Evolutionary conservation across 2,329 filamentous ascomycete species (phyloP).

Genomic region (Niveomyces coronatus): DNA sequence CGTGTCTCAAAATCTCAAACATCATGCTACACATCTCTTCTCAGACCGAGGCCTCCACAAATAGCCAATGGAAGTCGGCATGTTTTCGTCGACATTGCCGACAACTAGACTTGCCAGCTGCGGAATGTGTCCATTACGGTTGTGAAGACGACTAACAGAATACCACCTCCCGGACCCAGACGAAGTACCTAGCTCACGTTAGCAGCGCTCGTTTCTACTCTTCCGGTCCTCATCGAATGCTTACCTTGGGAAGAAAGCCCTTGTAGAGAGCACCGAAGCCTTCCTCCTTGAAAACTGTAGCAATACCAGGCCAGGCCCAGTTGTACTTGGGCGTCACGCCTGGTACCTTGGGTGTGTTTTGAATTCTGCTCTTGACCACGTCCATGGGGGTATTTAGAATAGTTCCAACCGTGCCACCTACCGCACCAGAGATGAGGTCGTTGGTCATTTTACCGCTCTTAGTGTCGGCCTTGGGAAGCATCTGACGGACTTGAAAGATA

Average conservation of each 20-base stretch:
- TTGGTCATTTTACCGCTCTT: conserved; percentile 77
- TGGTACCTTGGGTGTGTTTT: conserved; percentile 80
- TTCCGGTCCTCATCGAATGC: conserved; percentile 27
- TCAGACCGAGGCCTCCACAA: no score
- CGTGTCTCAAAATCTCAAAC: no score
- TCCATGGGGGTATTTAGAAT: conserved; percentile 93
- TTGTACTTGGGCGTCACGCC: conserved; percentile 89
- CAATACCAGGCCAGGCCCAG: conserved; percentile 87
- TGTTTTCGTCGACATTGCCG: no score
- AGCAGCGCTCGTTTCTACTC: conserved; percentile 18
- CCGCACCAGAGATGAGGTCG: conserved; percentile 73
- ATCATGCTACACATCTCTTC: conserved; percentile 4
- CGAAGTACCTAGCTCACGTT: conserved; percentile 25
- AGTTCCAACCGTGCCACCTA: conserved; percentile 84
- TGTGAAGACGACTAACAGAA: conserved; percentile 79
- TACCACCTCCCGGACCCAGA: conserved; percentile 49
- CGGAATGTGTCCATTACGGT: conserved; percentile 90
- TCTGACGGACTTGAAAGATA: conserved; percentile 88
- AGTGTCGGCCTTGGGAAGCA: conserved; percentile 71
- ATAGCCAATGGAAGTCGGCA: no score
- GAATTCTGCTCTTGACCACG: conserved; percentile 95
- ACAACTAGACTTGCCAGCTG: conserved; percentile 34
- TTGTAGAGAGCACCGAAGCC: conserved; percentile 91
- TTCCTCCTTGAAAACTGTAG: conserved; percentile 84
- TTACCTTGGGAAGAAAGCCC: conserved; percentile 95